Conservation (phyloP, 495 filamentous ascomycete species). For the Trichoderma orchidacearum region DNA sequence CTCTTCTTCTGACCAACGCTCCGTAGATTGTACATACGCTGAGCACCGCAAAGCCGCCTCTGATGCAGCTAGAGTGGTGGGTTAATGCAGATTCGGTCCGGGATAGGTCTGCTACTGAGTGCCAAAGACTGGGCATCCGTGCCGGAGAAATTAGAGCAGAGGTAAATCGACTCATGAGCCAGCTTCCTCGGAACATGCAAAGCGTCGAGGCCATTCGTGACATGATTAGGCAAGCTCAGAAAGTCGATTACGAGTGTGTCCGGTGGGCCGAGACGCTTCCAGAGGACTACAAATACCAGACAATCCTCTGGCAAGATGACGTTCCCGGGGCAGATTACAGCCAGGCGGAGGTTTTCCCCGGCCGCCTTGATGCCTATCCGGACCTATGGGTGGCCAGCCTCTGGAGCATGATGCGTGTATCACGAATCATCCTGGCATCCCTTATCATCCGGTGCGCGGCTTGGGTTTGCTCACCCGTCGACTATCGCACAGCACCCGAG, state of each 20-base stretch:
- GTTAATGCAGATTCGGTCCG: slow-evolving; percentile 20
- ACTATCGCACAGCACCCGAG: slow-evolving; percentile 39
- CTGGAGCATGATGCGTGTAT: slow-evolving; percentile 31
- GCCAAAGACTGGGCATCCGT: slow-evolving; percentile 29
- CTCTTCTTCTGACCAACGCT: neutral
- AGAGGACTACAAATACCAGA: slow-evolving; percentile 21
- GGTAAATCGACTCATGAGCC: slow-evolving; percentile 23
- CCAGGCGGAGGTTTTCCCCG: slow-evolving; percentile 32
- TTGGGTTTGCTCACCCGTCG: slow-evolving; percentile 34
- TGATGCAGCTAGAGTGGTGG: slow-evolving; percentile 40
- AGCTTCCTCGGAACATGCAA: slow-evolving; percentile 16
- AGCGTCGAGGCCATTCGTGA: slow-evolving; percentile 22
- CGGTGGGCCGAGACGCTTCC: slow-evolving; percentile 29
- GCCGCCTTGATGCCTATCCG: slow-evolving; percentile 33
- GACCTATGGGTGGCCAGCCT: slow-evolving; percentile 35
- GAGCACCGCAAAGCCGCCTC: slow-evolving; percentile 25
- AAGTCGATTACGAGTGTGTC: slow-evolving; percentile 24
- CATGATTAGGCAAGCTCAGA: slow-evolving; percentile 27
- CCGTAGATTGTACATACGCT: slow-evolving; percentile 31
- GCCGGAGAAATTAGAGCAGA: slow-evolving; percentile 33
- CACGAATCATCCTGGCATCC: slow-evolving; percentile 29
- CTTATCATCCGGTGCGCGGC: slow-evolving; percentile 35
- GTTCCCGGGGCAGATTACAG: slow-evolving; percentile 22
- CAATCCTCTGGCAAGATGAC: slow-evolving; percentile 30
- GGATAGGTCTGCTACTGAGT: slow-evolving; percentile 22